Percentiles rank a stretch among this genome's conserved stretches.
phyloP scores from a whole-genome alignment of 495 filamentous ascomycete genomes.

The Recurvomyces mirabilis region DNA sequence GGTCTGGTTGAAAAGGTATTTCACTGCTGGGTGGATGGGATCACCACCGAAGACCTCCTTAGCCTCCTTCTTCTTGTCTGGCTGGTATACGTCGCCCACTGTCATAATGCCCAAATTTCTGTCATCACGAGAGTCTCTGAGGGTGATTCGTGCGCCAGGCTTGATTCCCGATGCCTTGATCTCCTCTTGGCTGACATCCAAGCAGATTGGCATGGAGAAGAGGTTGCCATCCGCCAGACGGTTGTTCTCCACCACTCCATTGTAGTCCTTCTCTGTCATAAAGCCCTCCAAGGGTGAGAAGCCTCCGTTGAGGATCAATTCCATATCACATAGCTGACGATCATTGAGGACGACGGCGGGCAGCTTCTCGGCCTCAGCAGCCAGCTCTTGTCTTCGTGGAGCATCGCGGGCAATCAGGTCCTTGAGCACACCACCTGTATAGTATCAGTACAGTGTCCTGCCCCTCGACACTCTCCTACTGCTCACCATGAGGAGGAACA shows the following conservation, averaged over 20 bases:
- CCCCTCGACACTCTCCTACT: neutral
- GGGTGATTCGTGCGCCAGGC: constrained; percentile 66
- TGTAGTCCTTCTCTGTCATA: constrained; percentile 91
- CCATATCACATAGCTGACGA: constrained; percentile 93
- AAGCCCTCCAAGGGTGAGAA: constrained; percentile 98
- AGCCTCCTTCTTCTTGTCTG: constrained; percentile 86
- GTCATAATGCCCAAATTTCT: constrained; percentile 90
- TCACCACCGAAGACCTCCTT: constrained; percentile 93
- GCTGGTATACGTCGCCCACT: constrained; percentile 89
- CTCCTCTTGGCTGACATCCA: constrained; percentile 64
- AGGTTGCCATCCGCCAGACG: constrained; percentile 81
- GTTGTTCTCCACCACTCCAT: constrained; percentile 74
- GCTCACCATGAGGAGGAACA: constrained; percentile 65
- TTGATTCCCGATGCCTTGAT: constrained; percentile 64
- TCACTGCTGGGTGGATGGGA: constrained; percentile 82
- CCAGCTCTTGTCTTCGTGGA: constrained; percentile 61
- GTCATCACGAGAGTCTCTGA: constrained; percentile 94
- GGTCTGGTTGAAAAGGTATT: constrained; percentile 68
- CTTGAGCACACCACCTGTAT: constrained; percentile 73
- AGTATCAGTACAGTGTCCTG: neutral
- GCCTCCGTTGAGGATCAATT: constrained; percentile 89
- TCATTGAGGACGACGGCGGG: constrained; percentile 78
- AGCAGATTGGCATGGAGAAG: constrained; percentile 93
- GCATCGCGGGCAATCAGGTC: constrained; percentile 88
- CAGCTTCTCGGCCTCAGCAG: constrained; percentile 72